Evolutionary conservation across 176 grass and related monocot species (phyloP).

Genomic region (Secale cereale): DNA sequence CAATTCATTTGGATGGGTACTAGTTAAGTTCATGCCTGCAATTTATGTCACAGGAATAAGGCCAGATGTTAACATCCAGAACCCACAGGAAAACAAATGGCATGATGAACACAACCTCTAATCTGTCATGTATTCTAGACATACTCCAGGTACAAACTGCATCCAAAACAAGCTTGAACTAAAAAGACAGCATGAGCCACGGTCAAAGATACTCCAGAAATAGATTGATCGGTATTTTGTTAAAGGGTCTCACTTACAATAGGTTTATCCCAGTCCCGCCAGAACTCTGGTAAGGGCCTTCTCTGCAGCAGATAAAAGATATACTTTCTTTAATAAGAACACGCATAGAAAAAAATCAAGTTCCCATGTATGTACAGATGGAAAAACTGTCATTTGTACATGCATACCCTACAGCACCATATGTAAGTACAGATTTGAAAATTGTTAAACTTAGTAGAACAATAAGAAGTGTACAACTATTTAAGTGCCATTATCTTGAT

Average conservation of each 20-base stretch:
- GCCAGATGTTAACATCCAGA: neutral
- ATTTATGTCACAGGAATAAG: slow-evolving; percentile 5
- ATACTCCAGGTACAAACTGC: neutral
- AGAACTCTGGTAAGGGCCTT: slow-evolving; percentile 90
- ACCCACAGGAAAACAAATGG: neutral
- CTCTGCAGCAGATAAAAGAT: slow-evolving; percentile 58
- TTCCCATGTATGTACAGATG: neutral
- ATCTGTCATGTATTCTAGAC: slow-evolving; percentile 2
- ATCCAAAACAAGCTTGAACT: slow-evolving; percentile 9
- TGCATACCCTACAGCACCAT: neutral
- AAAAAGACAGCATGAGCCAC: neutral
- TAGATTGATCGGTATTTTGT: neutral
- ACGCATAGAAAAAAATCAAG: neutral
- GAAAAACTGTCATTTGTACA: neutral
- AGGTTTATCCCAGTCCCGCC: slow-evolving; percentile 88
- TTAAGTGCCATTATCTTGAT: neutral
- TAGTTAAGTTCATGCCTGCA: neutral
- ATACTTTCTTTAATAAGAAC: neutral
- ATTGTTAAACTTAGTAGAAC: neutral
- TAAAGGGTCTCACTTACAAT: slow-evolving; percentile 74
- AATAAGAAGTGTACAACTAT: neutral
- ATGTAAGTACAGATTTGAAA: neutral
- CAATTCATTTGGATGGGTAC: neutral
- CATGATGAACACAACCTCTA: neutral
- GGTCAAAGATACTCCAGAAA: neutral